Evolutionary conservation across 345 rosid genomes (phyloP).

Genomic region (Eucalyptus regnans): DNA sequence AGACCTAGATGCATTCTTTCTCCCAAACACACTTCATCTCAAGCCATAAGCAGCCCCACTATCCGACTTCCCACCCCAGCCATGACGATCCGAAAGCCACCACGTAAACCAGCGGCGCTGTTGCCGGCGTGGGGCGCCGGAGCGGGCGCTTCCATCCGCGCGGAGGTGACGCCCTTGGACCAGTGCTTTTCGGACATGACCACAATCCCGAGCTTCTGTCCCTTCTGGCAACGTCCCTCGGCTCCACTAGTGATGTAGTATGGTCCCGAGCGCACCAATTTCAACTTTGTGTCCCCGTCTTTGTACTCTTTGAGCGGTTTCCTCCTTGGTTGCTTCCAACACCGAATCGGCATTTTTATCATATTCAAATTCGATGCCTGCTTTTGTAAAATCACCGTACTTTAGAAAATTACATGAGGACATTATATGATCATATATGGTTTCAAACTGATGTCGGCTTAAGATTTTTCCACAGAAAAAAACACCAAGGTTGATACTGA

Average conservation of each 20-base stretch:
- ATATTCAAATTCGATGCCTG: too few relatives aligned
- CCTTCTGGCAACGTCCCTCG: slow-evolving; percentile 27
- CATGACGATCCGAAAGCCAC: not conserved
- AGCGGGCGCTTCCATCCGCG: not conserved
- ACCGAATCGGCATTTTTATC: too few relatives aligned
- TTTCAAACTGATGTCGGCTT: too few relatives aligned
- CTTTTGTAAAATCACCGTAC: too few relatives aligned
- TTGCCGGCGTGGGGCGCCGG: not conserved
- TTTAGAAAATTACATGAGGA: too few relatives aligned
- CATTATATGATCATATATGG: too few relatives aligned
- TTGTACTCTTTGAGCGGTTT: too few relatives aligned
- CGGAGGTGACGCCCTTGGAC: not conserved
- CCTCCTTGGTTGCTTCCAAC: not conserved
- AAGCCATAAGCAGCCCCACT: not conserved
- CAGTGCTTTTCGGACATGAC: slow-evolving; percentile 22
- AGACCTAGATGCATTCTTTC: not conserved
- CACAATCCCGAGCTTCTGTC: slow-evolving; percentile 30
- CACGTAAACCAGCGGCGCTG: not conserved
- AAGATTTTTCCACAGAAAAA: too few relatives aligned
- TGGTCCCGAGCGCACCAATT: slow-evolving; percentile 24
- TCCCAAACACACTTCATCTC: not conserved
- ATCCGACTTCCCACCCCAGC: not conserved
- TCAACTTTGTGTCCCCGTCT: not conserved
- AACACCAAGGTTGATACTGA: too few relatives aligned
- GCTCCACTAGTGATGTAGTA: slow-evolving; percentile 44